These are phyloP conservation scores for Triticum urartu DNA, from an alignment of 176 grass and related monocot genomes.

Conservation along the genomic window DNA sequence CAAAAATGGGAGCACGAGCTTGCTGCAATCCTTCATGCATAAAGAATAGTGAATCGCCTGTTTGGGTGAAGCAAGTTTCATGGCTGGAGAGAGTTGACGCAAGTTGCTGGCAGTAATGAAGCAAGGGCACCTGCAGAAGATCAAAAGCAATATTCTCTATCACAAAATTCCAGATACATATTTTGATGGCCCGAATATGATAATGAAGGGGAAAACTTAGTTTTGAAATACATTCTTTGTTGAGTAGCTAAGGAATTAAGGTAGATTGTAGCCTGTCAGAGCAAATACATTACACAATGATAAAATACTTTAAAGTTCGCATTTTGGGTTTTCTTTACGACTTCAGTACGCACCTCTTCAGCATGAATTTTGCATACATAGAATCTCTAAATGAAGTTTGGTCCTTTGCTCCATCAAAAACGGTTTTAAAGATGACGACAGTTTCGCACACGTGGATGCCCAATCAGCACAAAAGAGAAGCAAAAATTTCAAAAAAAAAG, in stretches of 20 bases:
- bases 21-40: conserved; percentile 91
- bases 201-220: conserved; percentile 2
- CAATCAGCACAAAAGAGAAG: too few relatives aligned
- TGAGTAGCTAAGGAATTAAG: neutral
- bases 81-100: conserved; percentile 84
- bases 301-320: conserved; percentile 2
- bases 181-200: neutral
- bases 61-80: conserved; percentile 92
- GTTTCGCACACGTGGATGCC: too few relatives aligned
- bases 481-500: too few relatives aligned
- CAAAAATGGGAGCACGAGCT: conserved; percentile 86
- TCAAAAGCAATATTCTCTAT: conserved; percentile 12
- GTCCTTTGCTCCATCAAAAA: neutral
- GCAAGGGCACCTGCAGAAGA: conserved; percentile 67
- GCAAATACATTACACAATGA: neutral
- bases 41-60: conserved; percentile 87
- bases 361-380: neutral
- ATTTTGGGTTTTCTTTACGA: neutral
- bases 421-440: neutral
- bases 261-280: neutral
- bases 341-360: neutral
- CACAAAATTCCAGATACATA: neutral
- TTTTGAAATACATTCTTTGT: neutral
- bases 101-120: conserved; percentile 92
- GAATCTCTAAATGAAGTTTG: neutral